A percentile compares a stretch with the other conserved stretches of the same genome.
These are phyloP conservation scores for Leishmania mexicana DNA, from an alignment of 208 protist genomes.

Conservation along the genomic window DNA sequence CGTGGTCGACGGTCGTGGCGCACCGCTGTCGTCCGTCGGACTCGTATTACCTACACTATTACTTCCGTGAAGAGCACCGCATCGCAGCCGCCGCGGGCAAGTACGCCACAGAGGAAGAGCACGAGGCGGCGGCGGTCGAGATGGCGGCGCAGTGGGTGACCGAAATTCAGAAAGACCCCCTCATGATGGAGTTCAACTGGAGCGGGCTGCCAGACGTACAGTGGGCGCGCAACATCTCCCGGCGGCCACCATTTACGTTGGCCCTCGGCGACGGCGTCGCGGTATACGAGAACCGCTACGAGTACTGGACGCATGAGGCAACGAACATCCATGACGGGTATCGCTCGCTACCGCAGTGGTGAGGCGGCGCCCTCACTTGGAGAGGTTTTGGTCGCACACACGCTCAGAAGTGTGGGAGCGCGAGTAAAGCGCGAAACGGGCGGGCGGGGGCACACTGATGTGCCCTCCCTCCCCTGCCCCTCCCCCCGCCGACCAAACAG, in stretches of 20 bases:
- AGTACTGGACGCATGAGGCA: constrained; percentile 1
- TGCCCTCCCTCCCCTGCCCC: too few relatives aligned
- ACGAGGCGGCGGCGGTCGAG: not conserved
- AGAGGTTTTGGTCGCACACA: too few relatives aligned
- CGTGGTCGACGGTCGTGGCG: constrained; percentile 21
- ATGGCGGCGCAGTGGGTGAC: not conserved
- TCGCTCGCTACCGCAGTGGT: constrained; percentile 1
- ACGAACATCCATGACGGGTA: not conserved
- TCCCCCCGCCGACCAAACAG: not conserved
- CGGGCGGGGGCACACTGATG: too few relatives aligned
- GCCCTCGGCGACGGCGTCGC: constrained; percentile 4
- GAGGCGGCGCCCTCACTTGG: not conserved
- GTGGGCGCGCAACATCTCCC: not conserved
- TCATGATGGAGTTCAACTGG: not conserved
- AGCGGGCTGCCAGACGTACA: not conserved
- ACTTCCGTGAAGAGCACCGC: constrained; percentile 7
- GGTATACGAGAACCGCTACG: constrained; percentile 3
- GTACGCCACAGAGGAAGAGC: not conserved
- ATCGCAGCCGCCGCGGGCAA: not conserved
- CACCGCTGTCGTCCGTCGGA: constrained; percentile 22
- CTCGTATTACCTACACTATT: constrained; percentile 11
- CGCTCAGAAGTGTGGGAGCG: not conserved
- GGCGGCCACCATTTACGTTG: not conserved
- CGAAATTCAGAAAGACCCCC: not conserved
- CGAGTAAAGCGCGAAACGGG: too few relatives aligned